Evolutionary conservation across 2,329 filamentous ascomycete species (phyloP).

Genomic region (Bipolaris sorokiniana): DNA sequence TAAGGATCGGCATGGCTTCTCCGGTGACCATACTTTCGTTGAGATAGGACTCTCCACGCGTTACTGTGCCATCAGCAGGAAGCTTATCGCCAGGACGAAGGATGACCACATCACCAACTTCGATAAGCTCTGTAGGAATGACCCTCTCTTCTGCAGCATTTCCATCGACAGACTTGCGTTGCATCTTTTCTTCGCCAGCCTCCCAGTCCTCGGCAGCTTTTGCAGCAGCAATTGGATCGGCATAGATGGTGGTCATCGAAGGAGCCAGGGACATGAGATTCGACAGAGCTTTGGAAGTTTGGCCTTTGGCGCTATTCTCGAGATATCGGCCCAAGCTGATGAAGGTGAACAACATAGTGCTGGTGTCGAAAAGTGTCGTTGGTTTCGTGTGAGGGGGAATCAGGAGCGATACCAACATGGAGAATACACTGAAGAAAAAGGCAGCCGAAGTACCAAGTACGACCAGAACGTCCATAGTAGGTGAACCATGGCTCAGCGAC

Average conservation of each 20-base stretch:
- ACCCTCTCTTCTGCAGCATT: conserved; percentile 77
- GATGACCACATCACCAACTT: conserved; percentile 91
- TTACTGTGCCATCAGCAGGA: conserved; percentile 86
- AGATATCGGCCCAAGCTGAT: conserved; percentile 89
- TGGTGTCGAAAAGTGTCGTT: conserved; percentile 93
- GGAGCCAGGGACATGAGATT: conserved; percentile 94
- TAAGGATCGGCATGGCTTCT: conserved; percentile 93
- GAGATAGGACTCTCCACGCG: conserved; percentile 88
- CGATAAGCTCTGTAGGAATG: conserved; percentile 93
- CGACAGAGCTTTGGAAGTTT: conserved; percentile 93
- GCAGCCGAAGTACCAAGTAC: conserved; percentile 92
- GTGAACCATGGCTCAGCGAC: conserved; percentile 85
- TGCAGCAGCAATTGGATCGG: conserved; percentile 89
- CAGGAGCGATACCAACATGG: conserved; percentile 82
- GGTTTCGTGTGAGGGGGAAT: conserved; percentile 79
- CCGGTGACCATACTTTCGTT: conserved; percentile 99
- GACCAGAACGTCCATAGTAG: conserved; percentile 97
- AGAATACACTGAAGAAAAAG: conserved; percentile 91
- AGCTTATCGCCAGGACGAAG: conserved; percentile 96
- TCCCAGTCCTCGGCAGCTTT: conserved; percentile 86
- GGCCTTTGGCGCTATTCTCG: conserved; percentile 93
- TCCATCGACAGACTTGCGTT: conserved; percentile 54
- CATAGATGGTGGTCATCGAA: conserved; percentile 96
- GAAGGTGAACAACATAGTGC: conserved; percentile 97
- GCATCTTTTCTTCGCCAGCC: conserved; percentile 52